phyloP scores from a whole-genome alignment of 148 eudicot species.

The Dianthus caryophyllus region DNA sequence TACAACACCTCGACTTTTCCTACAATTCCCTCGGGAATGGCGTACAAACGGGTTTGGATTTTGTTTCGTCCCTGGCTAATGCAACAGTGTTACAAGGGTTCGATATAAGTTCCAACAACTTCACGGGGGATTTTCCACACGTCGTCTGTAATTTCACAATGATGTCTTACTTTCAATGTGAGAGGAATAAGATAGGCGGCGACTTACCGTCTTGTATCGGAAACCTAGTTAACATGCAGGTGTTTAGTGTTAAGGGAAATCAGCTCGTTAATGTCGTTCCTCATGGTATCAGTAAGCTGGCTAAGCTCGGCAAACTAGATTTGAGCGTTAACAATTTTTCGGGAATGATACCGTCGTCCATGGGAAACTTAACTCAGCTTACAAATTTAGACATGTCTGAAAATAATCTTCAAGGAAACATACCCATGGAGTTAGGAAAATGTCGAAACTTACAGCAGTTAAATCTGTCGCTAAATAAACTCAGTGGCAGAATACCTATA shows the following conservation, averaged over 20 bases:
- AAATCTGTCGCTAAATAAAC: constrained; percentile 24
- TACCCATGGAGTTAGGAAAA: constrained; percentile 37
- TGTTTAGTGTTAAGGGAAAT: constrained; percentile 5
- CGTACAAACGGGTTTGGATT: constrained; percentile 23
- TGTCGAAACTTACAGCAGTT: constrained; percentile 22
- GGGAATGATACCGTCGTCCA: constrained; percentile 32
- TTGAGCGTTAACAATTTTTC: constrained; percentile 22
- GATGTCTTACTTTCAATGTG: neutral
- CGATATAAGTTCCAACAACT: constrained; percentile 15
- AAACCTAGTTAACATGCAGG: constrained; percentile 23
- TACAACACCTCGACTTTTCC: neutral
- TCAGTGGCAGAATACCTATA: constrained; percentile 32
- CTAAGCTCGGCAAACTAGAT: neutral
- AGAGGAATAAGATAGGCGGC: constrained; percentile 22
- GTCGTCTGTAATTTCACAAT: constrained; percentile 32
- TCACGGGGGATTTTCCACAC: constrained; percentile 33
- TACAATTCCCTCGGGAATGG: constrained; percentile 29
- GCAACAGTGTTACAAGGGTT: constrained; percentile 22
- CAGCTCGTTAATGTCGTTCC: constrained; percentile 31
- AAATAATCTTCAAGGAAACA: constrained; percentile 29
- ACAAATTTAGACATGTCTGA: constrained; percentile 1
- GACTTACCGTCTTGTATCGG: constrained; percentile 25
- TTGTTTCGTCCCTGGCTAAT: constrained; percentile 32
- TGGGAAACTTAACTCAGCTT: constrained; percentile 35
- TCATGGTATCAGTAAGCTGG: constrained; percentile 23